Evolutionary conservation across 2,329 filamentous ascomycete species (phyloP), one percentile per base, ranked within the genome.

Genomic region (Penicillium fuscoglaucum): DNA sequence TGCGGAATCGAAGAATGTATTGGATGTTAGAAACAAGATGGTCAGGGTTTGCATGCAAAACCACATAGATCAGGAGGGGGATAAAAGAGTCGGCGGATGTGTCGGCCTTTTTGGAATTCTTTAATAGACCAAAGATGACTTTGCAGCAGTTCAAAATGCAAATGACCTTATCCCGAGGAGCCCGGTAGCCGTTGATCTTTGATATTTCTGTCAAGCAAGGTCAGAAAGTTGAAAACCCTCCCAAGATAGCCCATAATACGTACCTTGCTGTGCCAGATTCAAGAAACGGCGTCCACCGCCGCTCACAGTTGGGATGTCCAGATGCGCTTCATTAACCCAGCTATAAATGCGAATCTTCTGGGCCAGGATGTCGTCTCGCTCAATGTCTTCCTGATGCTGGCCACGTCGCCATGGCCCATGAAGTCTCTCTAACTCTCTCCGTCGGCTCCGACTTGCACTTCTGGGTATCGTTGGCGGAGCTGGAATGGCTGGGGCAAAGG

Each of bases 131-230:
- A 75, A 99, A 98, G 63, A 99, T 98, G 62, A 99, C 96, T 77
- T 99, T 99, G 84, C 95, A 99, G 78, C 93, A 97, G 77, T 99
- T 99, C 56, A 99, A 79, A 46, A 98, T 91, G 74, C 95, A 99
- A 50, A 99, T 98, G 55, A 99, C 95, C 77, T 99, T 99, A 80
- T 99, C 95, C 67, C 95, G 83, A 4, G 95, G 95, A n/a, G 95
- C 95, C 66, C 96, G 87, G 72, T 99, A 99, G 9, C 90, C 95
- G 70, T 93, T 96, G 70, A 99, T 97, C 75, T 99, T 99, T 39
- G 96, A 79, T 15, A 99, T 81, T 76, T 99, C 95, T 91, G 71
- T 19, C n/a, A 33, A 46, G 19, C 15, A 60, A 49, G 29, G 69
- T 81, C 55, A 70, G 62, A 28, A 26, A 45, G 12, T 15, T 9